Conservation (phyloP, 352 stramenopile species). For the Paralagenidium karlingii region DNA sequence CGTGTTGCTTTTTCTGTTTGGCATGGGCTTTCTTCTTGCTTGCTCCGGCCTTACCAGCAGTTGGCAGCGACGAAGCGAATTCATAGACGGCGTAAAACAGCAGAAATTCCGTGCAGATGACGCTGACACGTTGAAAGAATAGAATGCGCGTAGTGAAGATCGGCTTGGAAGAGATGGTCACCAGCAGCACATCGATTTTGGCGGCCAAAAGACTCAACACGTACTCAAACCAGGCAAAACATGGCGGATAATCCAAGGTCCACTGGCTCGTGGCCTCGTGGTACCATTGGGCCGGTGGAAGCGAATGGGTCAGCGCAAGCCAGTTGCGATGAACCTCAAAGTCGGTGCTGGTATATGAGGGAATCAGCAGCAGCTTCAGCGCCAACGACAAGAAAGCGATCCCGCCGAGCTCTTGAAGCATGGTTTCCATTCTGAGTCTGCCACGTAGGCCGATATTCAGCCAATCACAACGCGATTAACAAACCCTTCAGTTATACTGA, state of each 20-base stretch:
- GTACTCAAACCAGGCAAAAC: conserved; percentile 96
- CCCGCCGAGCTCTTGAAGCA: no score
- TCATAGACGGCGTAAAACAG: conserved; percentile 74
- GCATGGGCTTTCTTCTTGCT: conserved; percentile 30
- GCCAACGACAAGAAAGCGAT: conserved; percentile 30
- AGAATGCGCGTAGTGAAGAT: conserved; percentile 51
- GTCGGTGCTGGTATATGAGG: conserved; percentile 92
- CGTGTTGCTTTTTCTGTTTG: no score
- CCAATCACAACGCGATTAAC: no score
- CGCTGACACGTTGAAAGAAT: conserved; percentile 88
- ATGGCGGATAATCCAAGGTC: conserved; percentile 97
- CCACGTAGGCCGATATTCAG: no score
- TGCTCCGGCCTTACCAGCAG: conserved; percentile 30
- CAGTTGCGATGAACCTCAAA: conserved; percentile 99
- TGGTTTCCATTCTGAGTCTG: no score
- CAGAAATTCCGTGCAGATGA: conserved; percentile 84
- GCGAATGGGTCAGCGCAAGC: conserved; percentile 90
- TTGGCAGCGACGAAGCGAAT: conserved; percentile 76
- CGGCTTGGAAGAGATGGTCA: conserved; percentile 42
- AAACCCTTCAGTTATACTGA: no score
- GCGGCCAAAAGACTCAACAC: conserved; percentile 52
- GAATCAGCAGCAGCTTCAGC: conserved; percentile 85
- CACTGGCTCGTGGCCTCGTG: conserved; percentile 91
- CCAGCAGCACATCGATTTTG: conserved; percentile 43
- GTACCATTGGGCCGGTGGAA: conserved; percentile 89